Evolutionary conservation across 257 asterid genomes (phyloP).

Genomic region (Sherardia arvensis): DNA sequence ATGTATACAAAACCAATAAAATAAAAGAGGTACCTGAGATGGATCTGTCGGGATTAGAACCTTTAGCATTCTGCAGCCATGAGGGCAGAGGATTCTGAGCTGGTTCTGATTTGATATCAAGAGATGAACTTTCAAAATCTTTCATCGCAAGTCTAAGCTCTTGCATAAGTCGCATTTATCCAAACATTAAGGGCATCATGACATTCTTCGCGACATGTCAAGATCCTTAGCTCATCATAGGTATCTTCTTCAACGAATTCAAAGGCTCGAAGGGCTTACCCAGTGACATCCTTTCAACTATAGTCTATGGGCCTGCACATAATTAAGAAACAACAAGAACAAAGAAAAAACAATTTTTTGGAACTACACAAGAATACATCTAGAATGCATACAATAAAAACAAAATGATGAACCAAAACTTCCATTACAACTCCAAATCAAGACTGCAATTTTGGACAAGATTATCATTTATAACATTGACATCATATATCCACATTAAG

Average conservation of each 20-base stretch:
- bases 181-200: conserved; percentile 50
- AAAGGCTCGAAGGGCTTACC: conserved; percentile 34
- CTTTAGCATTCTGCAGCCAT: conserved; percentile 66
- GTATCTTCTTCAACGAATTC: conserved; percentile 31
- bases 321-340: conserved; percentile 5
- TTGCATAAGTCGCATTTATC: conserved; percentile 42
- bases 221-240: conserved; percentile 32
- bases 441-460: background rate
- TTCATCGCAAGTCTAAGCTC: conserved; percentile 48
- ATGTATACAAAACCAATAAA: background rate
- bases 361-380: background rate
- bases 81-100: conserved; percentile 48
- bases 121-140: conserved; percentile 44
- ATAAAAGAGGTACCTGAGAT: conserved; percentile 33
- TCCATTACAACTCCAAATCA: background rate
- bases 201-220: conserved; percentile 25
- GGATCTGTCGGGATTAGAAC: conserved; percentile 29
- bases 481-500: too few relatives aligned
- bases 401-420: background rate
- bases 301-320: conserved; percentile 46
- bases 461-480: too few relatives aligned
- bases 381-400: background rate
- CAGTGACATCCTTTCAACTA: conserved; percentile 43
- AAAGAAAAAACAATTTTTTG: too few relatives aligned
- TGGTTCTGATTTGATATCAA: conserved; percentile 34